These are phyloP conservation scores for Citrus mangshanensis DNA, from an alignment of 345 rosid genomes.

Conservation along the genomic window DNA sequence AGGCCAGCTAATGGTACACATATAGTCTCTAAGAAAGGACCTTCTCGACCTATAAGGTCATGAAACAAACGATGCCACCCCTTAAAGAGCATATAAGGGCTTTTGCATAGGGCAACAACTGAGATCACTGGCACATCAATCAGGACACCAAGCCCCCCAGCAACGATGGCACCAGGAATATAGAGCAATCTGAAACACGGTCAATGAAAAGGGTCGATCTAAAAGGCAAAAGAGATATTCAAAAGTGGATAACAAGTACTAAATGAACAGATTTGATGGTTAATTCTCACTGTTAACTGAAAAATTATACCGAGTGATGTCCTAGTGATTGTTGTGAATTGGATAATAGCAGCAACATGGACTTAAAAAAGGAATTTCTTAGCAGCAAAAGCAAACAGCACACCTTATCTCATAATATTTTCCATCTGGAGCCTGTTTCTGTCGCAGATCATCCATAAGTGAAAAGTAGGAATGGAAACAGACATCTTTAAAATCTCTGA, in stretches of 20 bases:
- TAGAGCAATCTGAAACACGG: constrained; percentile 53
- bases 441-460: constrained; percentile 63
- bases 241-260: neutral
- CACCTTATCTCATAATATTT: constrained; percentile 88
- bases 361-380: neutral
- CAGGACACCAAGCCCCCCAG: constrained; percentile 57
- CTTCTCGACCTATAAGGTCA: constrained; percentile 91
- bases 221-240: neutral
- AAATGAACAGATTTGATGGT: neutral
- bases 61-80: constrained; percentile 96
- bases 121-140: constrained; percentile 73
- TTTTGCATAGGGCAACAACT: constrained; percentile 67
- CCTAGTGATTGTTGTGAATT: neutral
- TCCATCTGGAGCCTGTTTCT: constrained; percentile 40
- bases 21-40: constrained; percentile 95
- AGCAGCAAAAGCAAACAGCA: constrained; percentile 6
- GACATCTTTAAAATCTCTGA: constrained; percentile 72
- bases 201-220: neutral
- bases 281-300: neutral
- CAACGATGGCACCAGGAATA: constrained; percentile 70
- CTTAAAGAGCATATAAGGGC: constrained; percentile 89
- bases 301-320: neutral
- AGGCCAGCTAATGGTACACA: constrained; percentile 98
- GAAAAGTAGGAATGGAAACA: constrained; percentile 76
- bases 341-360: neutral